A percentile compares a stretch with the other conserved stretches of the same genome.
phyloP scores from a whole-genome alignment of 2,329 filamentous ascomycete species.

The Epichloe brachyelytri region DNA sequence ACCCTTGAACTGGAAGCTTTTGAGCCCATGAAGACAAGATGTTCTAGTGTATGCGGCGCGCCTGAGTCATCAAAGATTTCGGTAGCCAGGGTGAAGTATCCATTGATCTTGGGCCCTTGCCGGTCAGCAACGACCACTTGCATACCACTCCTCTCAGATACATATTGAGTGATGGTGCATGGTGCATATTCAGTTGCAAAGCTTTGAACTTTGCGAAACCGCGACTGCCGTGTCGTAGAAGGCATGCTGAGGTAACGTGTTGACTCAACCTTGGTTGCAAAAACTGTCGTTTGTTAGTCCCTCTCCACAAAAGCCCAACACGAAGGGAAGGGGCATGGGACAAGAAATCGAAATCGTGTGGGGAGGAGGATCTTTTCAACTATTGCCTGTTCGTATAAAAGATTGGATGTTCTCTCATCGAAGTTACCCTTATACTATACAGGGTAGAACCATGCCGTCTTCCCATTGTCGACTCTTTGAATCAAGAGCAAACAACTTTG shows the following conservation, averaged over 20 bases:
- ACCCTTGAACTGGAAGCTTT: conserved; percentile 88
- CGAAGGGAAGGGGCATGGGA: neutral
- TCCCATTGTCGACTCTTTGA: neutral
- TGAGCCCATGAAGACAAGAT: conserved; percentile 80
- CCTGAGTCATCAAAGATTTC: conserved; percentile 97
- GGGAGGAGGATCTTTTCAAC: neutral
- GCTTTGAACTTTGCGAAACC: conserved; percentile 73
- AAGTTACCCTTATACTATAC: neutral
- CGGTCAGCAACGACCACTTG: conserved; percentile 84
- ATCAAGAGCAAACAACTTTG: neutral
- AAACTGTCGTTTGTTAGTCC: neutral
- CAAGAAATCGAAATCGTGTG: neutral
- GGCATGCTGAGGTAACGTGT: conserved; percentile 2
- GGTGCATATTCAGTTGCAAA: conserved; percentile 88
- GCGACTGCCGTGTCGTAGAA: conserved; percentile 12
- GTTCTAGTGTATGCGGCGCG: conserved; percentile 75
- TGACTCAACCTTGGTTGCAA: neutral
- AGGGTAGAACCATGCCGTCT: neutral
- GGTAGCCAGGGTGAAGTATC: conserved; percentile 89
- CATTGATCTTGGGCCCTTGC: conserved; percentile 86
- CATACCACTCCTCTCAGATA: conserved; percentile 89
- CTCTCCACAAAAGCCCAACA: neutral
- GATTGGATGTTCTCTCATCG: too few species aligned
- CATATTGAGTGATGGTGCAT: conserved; percentile 84
- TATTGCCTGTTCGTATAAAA: neutral